Percentiles rank a stretch among this genome's conserved stretches.
Conservation (phyloP, 2,329 filamentous ascomycete genomes). For the Lasiodiplodia theobromae region DNA sequence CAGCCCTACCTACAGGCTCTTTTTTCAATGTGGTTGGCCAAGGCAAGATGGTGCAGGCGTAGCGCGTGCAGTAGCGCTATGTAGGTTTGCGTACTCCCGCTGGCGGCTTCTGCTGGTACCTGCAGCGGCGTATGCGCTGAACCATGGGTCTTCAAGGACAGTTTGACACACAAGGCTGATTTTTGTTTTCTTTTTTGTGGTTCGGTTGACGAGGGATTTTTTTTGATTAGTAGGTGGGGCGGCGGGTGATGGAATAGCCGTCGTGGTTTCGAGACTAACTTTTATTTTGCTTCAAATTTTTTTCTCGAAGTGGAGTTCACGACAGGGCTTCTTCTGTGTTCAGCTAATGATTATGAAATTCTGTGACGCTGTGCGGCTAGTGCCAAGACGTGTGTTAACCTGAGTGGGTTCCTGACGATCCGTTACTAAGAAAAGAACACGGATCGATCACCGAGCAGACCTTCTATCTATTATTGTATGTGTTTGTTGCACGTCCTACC, state of each 20-base stretch:
- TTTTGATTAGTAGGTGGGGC: not conserved
- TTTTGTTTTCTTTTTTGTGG: not conserved
- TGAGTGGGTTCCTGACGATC: not conserved
- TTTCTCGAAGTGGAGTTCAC: not conserved
- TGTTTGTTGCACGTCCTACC: not conserved
- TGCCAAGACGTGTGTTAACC: not conserved
- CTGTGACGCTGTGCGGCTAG: not conserved
- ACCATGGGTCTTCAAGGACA: not conserved
- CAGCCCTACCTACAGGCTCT: not conserved
- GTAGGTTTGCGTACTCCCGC: not conserved
- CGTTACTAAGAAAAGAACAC: constrained; percentile 19
- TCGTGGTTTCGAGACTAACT: not conserved
- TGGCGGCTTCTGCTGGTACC: not conserved
- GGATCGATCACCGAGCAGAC: not conserved
- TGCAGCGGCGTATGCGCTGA: not conserved
- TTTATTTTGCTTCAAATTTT: not conserved
- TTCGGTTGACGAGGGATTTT: not conserved
- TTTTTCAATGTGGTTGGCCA: not conserved
- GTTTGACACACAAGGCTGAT: not conserved
- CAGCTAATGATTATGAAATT: no score
- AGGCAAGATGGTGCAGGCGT: not conserved
- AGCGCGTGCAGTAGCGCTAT: not conserved
- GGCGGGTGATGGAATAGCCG: not conserved
- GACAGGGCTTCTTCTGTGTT: not conserved
- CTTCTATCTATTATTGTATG: not conserved